A percentile compares a stretch with the other conserved stretches of the same genome.
Conservation (phyloP, 1,139 yeast genomes). For the Zygoascus hellenicus region DNA sequence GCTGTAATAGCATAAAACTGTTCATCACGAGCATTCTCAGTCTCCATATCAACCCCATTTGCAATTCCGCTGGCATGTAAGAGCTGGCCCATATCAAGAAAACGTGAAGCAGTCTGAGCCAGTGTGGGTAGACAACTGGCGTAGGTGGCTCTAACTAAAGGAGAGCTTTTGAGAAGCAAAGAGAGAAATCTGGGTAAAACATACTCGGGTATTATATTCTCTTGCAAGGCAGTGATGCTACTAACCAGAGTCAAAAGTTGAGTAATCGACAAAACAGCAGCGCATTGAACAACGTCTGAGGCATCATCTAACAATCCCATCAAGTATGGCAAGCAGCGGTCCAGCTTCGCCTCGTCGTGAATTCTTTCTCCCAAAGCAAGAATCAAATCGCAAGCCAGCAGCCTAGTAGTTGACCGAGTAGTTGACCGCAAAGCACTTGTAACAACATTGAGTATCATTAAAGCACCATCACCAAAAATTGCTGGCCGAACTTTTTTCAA, state of each 20-base stretch:
- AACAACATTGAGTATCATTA: slow-evolving; percentile 58
- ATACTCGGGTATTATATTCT: slow-evolving; percentile 72
- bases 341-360: slow-evolving; percentile 78
- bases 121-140: slow-evolving; percentile 70
- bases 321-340: slow-evolving; percentile 76
- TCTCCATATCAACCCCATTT: slow-evolving; percentile 37
- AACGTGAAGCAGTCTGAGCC: slow-evolving; percentile 56
- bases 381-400: slow-evolving; percentile 71
- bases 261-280: slow-evolving; percentile 35
- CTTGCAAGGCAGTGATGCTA: slow-evolving; percentile 70
- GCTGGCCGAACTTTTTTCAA: slow-evolving; percentile 26
- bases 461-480: slow-evolving; percentile 42
- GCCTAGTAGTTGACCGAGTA: slow-evolving; percentile 53
- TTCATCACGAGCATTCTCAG: slow-evolving; percentile 37
- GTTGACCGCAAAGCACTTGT: slow-evolving; percentile 64
- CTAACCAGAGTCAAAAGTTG: slow-evolving; percentile 61
- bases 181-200: slow-evolving; percentile 62
- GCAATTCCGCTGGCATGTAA: slow-evolving; percentile 43
- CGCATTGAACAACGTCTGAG: slow-evolving; percentile 51
- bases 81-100: slow-evolving; percentile 60
- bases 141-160: slow-evolving; percentile 55
- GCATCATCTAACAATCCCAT: slow-evolving; percentile 51
- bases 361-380: slow-evolving; percentile 71
- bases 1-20: slow-evolving; percentile 18
- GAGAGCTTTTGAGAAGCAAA: slow-evolving; percentile 39